phyloP scores from a whole-genome alignment of 1,284 basidiomycete species.

The Sparassis latifolia region DNA sequence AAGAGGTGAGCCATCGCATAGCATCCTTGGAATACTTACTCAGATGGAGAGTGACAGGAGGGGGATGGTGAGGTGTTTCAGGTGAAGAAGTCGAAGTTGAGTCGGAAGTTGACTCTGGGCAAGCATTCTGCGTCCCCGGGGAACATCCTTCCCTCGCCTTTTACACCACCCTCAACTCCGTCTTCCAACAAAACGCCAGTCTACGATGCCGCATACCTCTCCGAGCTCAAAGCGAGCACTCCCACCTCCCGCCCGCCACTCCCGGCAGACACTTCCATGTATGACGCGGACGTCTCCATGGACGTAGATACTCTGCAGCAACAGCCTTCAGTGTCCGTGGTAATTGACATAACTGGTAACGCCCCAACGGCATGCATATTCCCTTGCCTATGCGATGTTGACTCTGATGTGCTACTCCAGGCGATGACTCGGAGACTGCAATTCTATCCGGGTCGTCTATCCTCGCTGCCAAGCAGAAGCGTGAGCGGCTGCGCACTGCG shows the following conservation, averaged over 20 bases:
- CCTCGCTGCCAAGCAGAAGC: constrained; percentile 70
- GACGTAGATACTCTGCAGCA: constrained; percentile 33
- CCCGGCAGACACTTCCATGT: constrained; percentile 23
- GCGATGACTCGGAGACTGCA: constrained; percentile 29
- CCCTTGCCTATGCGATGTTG: neutral
- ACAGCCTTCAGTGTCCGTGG: constrained; percentile 14
- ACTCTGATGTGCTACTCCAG: constrained; percentile 11
- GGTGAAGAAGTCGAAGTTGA: constrained; percentile 72
- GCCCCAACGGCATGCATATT: neutral
- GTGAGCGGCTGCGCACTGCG: constrained; percentile 54
- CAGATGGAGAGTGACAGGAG: constrained; percentile 32
- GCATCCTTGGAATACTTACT: constrained; percentile 14
- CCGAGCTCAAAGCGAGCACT: constrained; percentile 80
- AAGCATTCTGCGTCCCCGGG: constrained; percentile 37
- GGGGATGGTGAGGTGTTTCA: constrained; percentile 59
- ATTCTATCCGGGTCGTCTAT: constrained; percentile 80
- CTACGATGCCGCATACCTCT: constrained; percentile 76
- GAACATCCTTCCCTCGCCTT: constrained; percentile 33
- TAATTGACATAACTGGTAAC: constrained; percentile 33
- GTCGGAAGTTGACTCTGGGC: constrained; percentile 54
- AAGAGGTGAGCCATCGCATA: constrained; percentile 51
- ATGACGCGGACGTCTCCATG: constrained; percentile 51
- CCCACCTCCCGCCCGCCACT: constrained; percentile 48
- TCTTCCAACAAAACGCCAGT: constrained; percentile 41
- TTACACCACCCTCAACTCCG: constrained; percentile 43